Percentiles rank a stretch among this genome's conserved stretches.
Conservation (phyloP, 2,329 filamentous ascomycete species). For the Trichoderma koningiopsis region DNA sequence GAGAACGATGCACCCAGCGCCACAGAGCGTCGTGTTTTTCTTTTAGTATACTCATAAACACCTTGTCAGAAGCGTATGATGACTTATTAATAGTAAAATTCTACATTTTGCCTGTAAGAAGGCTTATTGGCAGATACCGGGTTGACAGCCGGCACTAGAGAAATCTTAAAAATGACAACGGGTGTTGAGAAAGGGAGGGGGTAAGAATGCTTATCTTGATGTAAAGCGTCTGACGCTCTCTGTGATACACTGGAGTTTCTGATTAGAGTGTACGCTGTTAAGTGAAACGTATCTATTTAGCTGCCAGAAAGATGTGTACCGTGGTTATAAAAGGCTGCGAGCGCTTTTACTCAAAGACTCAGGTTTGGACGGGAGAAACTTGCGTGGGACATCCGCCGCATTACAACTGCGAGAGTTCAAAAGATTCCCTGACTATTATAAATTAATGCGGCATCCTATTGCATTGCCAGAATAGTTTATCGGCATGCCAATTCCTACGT, state of each 20-base stretch:
- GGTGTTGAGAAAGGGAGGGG: not conserved
- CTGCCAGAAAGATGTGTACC: no score
- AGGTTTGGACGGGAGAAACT: no score
- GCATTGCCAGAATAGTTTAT: no score
- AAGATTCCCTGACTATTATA: no score
- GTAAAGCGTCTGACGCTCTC: not conserved
- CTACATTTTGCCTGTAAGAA: not conserved
- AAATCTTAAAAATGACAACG: not conserved
- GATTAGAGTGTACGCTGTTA: not conserved
- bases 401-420: no score
- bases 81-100: not conserved
- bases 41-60: not conserved
- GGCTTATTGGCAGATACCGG: not conserved
- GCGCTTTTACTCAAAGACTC: no score
- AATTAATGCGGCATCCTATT: no score
- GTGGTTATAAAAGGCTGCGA: no score
- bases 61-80: not conserved
- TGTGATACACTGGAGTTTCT: not conserved
- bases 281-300: no score
- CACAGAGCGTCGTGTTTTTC: not conserved
- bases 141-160: not conserved
- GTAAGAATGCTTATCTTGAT: not conserved
- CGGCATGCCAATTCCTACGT: no score
- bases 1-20: not conserved
- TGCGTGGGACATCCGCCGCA: no score